A percentile compares a stretch with the other conserved stretches of the same genome.
Evolutionary conservation across 108 stramenopile species (phyloP).

Genomic region (Thalassiosira profunda): DNA sequence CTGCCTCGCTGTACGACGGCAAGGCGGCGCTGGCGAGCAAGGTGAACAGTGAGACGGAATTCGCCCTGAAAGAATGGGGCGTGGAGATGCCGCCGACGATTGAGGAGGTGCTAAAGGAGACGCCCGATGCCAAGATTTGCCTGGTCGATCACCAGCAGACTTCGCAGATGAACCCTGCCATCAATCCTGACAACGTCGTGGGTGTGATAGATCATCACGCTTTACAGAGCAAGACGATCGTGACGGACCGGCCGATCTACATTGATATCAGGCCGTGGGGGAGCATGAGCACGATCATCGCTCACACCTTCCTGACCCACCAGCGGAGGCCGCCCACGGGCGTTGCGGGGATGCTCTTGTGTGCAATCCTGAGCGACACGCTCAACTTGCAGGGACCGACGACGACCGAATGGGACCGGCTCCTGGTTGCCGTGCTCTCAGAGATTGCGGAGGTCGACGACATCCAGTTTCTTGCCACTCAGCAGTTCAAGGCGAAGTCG

Average conservation of each 20-base stretch:
- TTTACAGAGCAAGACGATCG: slow-evolving; percentile 72
- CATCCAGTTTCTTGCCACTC: slow-evolving; percentile 56
- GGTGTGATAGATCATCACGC: slow-evolving; percentile 91
- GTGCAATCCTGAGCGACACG: slow-evolving; percentile 78
- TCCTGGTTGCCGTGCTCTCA: slow-evolving; percentile 76
- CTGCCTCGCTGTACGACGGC: slow-evolving; percentile 71
- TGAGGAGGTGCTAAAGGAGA: slow-evolving; percentile 53
- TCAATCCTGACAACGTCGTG: slow-evolving; percentile 61
- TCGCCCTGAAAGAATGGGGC: slow-evolving; percentile 53
- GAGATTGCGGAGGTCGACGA: slow-evolving; percentile 67
- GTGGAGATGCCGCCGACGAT: slow-evolving; percentile 43
- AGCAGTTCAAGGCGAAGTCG: slow-evolving; percentile 79
- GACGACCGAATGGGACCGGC: slow-evolving; percentile 75
- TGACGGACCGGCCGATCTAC: slow-evolving; percentile 77
- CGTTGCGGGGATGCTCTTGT: slow-evolving; percentile 66
- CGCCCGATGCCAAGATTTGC: slow-evolving; percentile 58
- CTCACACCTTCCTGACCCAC: slow-evolving; percentile 68
- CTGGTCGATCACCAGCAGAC: slow-evolving; percentile 83
- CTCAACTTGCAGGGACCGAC: slow-evolving; percentile 76
- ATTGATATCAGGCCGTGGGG: slow-evolving; percentile 90
- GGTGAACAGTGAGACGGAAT: slow-evolving; percentile 69
- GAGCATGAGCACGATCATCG: slow-evolving; percentile 70
- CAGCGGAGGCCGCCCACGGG: slow-evolving; percentile 33
- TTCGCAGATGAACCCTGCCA: slow-evolving; percentile 72
- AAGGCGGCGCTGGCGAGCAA: slow-evolving; percentile 56